These are phyloP conservation scores for Ampelocalamus luodianensis DNA, from an alignment of 176 grass and related monocot species.

Conservation along the genomic window DNA sequence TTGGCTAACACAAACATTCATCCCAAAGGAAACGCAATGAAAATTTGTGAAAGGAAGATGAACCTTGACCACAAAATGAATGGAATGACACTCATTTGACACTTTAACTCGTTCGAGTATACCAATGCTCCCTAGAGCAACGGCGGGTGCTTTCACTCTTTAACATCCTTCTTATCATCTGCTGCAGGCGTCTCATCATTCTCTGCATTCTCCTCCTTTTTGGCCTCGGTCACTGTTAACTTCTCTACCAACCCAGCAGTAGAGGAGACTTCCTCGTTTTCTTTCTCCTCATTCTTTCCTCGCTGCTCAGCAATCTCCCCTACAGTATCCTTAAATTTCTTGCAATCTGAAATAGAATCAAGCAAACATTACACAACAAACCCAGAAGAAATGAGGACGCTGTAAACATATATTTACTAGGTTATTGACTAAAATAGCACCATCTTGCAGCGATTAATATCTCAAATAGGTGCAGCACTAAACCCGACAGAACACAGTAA, in stretches of 20 bases:
- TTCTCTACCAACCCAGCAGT: conserved; percentile 56
- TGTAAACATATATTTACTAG: background rate
- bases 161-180: conserved; percentile 46
- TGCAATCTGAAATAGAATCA: conserved; percentile 58
- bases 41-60: conserved; percentile 51
- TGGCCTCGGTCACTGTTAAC: conserved; percentile 42
- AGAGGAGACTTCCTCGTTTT: conserved; percentile 53
- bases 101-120: background rate
- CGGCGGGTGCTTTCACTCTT: conserved; percentile 32
- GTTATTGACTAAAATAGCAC: background rate
- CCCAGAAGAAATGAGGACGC: background rate
- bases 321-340: conserved; percentile 66
- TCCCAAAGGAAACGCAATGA: conserved; percentile 29
- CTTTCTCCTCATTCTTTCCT: conserved; percentile 41
- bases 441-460: background rate
- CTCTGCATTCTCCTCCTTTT: conserved; percentile 29
- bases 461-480: background rate
- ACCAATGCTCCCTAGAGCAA: conserved; percentile 3
- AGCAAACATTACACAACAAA: background rate
- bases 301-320: conserved; percentile 63
- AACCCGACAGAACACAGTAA: background rate
- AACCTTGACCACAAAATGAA: conserved; percentile 45
- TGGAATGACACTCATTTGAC: conserved; percentile 34
- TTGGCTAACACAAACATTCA: conserved; percentile 41
- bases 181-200: conserved; percentile 41